Percentiles rank a stretch among this genome's conserved stretches.
Evolutionary conservation across 371 early-diverging fungal genomes (phyloP).

Genomic region (Saksenaea vasiformis): DNA sequence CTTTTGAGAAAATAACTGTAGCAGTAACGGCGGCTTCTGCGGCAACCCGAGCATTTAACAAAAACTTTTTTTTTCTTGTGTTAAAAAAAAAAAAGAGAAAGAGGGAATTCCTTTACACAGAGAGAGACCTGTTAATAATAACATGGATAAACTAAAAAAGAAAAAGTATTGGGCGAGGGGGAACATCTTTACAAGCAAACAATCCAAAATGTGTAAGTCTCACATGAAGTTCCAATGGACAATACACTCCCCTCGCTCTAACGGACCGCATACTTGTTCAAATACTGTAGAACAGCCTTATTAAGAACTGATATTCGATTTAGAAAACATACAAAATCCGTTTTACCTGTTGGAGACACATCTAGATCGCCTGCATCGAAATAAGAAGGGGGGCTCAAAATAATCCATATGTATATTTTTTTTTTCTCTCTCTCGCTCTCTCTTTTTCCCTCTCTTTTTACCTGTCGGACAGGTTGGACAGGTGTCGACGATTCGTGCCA

Average conservation of each 20-base stretch:
- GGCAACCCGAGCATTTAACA: neutral
- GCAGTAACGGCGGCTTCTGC: neutral
- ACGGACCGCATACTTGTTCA: conserved; percentile 24
- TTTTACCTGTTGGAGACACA: conserved; percentile 38
- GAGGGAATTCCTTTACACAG: neutral
- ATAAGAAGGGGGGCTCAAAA: too few relatives aligned
- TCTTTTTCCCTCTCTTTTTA: conserved; percentile 13
- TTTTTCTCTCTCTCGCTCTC: too few relatives aligned
- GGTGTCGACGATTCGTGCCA: conserved; percentile 40
- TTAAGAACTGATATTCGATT: neutral
- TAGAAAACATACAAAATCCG: neutral
- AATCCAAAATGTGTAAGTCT: conserved; percentile 1
- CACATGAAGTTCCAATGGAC: conserved; percentile 26
- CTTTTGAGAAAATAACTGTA: neutral
- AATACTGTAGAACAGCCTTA: conserved; percentile 20
- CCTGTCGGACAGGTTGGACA: conserved; percentile 41
- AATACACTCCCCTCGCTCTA: conserved; percentile 16
- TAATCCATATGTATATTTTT: too few relatives aligned
- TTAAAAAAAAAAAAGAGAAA: neutral
- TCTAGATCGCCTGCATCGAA: conserved; percentile 43
- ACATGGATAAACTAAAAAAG: neutral
- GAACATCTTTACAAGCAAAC: neutral
- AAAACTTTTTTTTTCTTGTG: too few relatives aligned
- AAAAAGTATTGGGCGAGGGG: conserved; percentile 5
- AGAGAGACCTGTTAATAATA: neutral